A percentile compares a stretch with the other conserved stretches of the same genome.
These are phyloP conservation scores for Neoascochyta sp. DNA, from an alignment of 2,329 filamentous ascomycete species.

Conservation along the genomic window DNA sequence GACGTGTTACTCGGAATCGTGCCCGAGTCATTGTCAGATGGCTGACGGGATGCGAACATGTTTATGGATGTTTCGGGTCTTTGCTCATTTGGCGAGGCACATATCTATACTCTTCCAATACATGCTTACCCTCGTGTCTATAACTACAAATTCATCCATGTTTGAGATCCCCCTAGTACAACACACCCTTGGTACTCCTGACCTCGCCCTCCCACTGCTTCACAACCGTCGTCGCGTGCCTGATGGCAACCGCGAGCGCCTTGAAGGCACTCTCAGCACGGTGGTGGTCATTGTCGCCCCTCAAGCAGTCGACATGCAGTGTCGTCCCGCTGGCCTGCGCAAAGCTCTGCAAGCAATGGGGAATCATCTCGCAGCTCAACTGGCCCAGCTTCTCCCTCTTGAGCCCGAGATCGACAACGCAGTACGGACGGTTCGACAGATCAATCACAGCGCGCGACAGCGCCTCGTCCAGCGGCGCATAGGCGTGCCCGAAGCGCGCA, in stretches of 20 bases:
- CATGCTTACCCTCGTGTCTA: neutral
- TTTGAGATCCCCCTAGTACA: constrained; percentile 45
- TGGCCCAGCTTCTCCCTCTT: constrained; percentile 91
- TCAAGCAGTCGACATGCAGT: constrained; percentile 89
- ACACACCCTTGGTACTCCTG: constrained; percentile 90
- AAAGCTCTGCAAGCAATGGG: constrained; percentile 92
- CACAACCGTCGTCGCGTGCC: constrained; percentile 70
- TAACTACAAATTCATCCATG: no score
- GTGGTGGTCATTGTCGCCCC: constrained; percentile 93
- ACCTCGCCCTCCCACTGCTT: constrained; percentile 85
- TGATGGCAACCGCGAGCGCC: constrained; percentile 82
- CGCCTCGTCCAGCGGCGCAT: constrained; percentile 91
- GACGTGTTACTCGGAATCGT: constrained; percentile 5
- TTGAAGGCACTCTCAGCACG: constrained; percentile 96
- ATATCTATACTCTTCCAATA: constrained; percentile 1
- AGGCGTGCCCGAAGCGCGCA: constrained; percentile 85
- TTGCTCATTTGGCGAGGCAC: no score
- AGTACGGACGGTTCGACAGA: constrained; percentile 85
- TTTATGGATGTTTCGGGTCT: no score
- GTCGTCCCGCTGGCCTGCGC: constrained; percentile 86
- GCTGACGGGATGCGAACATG: no score
- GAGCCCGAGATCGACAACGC: constrained; percentile 77
- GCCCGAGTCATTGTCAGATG: no score
- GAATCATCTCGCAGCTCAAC: constrained; percentile 88
- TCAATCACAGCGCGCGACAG: constrained; percentile 92